Evolutionary conservation across 495 filamentous ascomycete species (phyloP).

Genomic region (Aspergillus wentii): DNA sequence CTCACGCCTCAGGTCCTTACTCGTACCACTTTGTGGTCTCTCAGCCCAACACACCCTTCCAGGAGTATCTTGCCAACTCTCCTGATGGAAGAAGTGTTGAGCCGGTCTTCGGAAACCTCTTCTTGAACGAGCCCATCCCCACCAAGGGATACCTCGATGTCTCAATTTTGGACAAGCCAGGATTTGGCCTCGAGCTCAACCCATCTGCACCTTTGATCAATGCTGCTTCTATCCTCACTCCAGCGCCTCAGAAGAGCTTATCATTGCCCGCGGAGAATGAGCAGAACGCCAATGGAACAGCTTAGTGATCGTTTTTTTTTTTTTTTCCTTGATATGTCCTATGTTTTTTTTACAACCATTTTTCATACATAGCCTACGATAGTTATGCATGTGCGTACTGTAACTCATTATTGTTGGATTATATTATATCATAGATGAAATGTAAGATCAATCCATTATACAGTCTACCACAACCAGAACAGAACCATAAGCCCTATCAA

Average conservation of each 20-base stretch:
- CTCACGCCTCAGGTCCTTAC: conserved; percentile 87
- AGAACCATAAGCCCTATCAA: too few relatives aligned
- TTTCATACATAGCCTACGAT: too few relatives aligned
- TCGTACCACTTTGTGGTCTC: conserved; percentile 93
- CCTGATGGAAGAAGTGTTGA: conserved; percentile 81
- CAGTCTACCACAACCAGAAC: too few relatives aligned
- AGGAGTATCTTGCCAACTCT: conserved; percentile 91
- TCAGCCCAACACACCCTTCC: conserved; percentile 86
- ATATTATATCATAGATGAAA: too few relatives aligned
- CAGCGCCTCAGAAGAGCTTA: conserved; percentile 61
- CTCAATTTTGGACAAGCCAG: conserved; percentile 77
- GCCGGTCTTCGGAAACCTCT: conserved; percentile 88
- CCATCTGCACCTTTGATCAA: conserved; percentile 73
- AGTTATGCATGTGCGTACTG: too few relatives aligned
- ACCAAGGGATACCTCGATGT: conserved; percentile 74
- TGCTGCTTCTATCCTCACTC: conserved; percentile 63
- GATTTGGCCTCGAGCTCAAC: conserved; percentile 84
- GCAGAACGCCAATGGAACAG: conserved; percentile 19
- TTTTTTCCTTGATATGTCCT: conserved; percentile 3
- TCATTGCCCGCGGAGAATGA: conserved; percentile 32
- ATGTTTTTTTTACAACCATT: too few relatives aligned
- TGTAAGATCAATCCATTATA: too few relatives aligned
- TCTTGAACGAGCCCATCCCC: conserved; percentile 86
- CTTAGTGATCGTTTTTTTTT: too few relatives aligned
- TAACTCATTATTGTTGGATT: too few relatives aligned